Conservation (phyloP, 2,329 filamentous ascomycete genomes). For the Coleophoma cylindrospora region DNA sequence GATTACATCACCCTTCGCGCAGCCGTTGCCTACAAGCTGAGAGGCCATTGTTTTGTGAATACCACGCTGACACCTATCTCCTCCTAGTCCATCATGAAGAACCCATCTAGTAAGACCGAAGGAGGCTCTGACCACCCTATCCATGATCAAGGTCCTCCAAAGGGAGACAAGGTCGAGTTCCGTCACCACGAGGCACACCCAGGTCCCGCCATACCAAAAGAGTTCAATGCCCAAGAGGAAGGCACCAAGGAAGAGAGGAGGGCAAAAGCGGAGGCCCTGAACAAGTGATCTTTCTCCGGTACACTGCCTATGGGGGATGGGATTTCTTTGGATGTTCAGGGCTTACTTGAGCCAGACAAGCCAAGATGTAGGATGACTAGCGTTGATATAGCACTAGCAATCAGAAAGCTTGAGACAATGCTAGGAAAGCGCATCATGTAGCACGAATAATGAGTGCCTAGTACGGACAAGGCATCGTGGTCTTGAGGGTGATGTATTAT, state of each 20-base stretch:
- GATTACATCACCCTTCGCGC: neutral
- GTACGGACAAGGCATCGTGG: no score
- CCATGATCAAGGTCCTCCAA: constrained; percentile 30
- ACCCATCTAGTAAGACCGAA: constrained; percentile 29
- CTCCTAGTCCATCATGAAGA: constrained; percentile 25
- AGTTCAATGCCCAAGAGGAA: constrained; percentile 48
- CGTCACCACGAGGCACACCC: constrained; percentile 49
- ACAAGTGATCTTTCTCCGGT: constrained; percentile 40
- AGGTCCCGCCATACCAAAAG: constrained; percentile 50
- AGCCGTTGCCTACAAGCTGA: neutral
- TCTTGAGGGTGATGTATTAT: no score
- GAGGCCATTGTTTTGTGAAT: neutral
- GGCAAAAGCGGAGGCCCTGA: constrained; percentile 60
- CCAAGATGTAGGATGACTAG: neutral
- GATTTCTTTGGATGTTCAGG: constrained; percentile 11
- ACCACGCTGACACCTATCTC: neutral
- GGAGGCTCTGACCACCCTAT: constrained; percentile 24
- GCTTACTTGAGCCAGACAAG: constrained; percentile 1
- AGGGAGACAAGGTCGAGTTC: constrained; percentile 42
- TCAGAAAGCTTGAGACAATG: no score
- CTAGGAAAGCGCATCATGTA: no score
- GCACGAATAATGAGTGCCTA: no score
- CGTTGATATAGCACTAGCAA: no score
- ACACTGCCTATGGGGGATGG: constrained; percentile 6
- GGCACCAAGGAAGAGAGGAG: constrained; percentile 65